A percentile compares a stretch with the other conserved stretches of the same genome.
phyloP scores from a whole-genome alignment of 805 yeast species.

The Candida namnaoensis region DNA sequence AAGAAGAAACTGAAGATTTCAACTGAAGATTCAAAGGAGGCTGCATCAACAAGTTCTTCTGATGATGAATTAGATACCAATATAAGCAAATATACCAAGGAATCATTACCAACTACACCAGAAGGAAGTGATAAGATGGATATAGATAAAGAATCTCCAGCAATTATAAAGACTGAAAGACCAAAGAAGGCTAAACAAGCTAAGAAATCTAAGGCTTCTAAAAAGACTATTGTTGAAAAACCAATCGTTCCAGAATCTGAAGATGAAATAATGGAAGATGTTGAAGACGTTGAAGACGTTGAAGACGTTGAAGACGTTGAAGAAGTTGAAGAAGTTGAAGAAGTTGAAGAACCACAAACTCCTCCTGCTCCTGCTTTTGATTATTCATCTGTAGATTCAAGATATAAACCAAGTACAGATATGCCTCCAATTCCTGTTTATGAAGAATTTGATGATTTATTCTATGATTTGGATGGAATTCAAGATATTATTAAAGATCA shows the following conservation, averaged over 20 bases:
- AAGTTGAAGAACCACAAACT: constrained; percentile 8
- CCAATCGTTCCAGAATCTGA: background rate
- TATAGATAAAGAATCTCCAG: constrained; percentile 8
- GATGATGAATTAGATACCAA: constrained; percentile 20
- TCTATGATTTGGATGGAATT: constrained; percentile 36
- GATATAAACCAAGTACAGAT: constrained; percentile 41
- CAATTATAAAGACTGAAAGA: constrained; percentile 1
- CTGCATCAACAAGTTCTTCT: too few relatives aligned
- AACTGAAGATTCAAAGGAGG: too few relatives aligned
- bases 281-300: constrained; percentile 6
- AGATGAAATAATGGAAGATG: constrained; percentile 4
- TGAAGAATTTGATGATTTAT: constrained; percentile 24
- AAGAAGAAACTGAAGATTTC: background rate
- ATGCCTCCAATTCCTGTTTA: constrained; percentile 48
- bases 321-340: constrained; percentile 9
- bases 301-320: too few relatives aligned
- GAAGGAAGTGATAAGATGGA: constrained; percentile 19
- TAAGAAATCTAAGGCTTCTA: background rate
- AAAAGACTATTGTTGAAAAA: background rate
- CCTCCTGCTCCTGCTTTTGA: constrained; percentile 13
- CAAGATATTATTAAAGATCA: constrained; percentile 57
- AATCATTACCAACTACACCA: constrained; percentile 19
- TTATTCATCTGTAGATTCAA: constrained; percentile 18
- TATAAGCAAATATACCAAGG: constrained; percentile 2
- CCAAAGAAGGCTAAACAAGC: background rate